These are phyloP conservation scores for Cryptosporidium sp. DNA, from an alignment of 169 alveolate species.

Conservation along the genomic window DNA sequence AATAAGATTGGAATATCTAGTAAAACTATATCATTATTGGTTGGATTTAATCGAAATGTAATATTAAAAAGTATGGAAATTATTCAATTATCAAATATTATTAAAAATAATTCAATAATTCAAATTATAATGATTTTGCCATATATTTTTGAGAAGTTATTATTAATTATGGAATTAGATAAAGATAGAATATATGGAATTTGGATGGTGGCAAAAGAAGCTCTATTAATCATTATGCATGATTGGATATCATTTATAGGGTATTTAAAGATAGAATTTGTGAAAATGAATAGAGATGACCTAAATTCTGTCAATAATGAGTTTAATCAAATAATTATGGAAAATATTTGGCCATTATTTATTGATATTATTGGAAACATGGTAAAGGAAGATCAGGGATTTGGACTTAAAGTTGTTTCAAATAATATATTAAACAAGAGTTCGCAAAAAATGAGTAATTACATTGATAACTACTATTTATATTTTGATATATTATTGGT, in stretches of 20 bases:
- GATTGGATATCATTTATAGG: conserved; percentile 49
- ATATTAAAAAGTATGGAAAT: not conserved
- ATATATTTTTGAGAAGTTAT: conserved; percentile 29
- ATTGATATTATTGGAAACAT: not conserved
- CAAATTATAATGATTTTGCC: conserved; percentile 31
- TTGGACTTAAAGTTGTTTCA: not conserved
- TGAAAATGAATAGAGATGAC: not conserved
- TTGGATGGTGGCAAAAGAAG: conserved; percentile 66
- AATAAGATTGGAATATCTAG: conserved; percentile 47
- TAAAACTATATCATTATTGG: conserved; percentile 39
- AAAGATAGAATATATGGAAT: not conserved
- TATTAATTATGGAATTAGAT: not conserved
- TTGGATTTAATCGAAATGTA: conserved; percentile 37
- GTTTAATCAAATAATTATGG: not conserved
- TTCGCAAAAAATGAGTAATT: not conserved
- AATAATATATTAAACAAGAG: not conserved
- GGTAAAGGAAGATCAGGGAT: not conserved
- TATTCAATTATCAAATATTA: not conserved
- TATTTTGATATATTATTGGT: conserved; percentile 43
- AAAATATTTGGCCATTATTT: conserved; percentile 41
- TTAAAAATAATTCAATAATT: not conserved
- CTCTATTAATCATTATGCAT: conserved; percentile 27
- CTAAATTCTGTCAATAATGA: not conserved
- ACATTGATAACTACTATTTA: not conserved
- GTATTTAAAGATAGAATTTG: not conserved